phyloP scores from a whole-genome alignment of 2,329 filamentous ascomycete genomes.

The Leptographium radiaticola region DNA sequence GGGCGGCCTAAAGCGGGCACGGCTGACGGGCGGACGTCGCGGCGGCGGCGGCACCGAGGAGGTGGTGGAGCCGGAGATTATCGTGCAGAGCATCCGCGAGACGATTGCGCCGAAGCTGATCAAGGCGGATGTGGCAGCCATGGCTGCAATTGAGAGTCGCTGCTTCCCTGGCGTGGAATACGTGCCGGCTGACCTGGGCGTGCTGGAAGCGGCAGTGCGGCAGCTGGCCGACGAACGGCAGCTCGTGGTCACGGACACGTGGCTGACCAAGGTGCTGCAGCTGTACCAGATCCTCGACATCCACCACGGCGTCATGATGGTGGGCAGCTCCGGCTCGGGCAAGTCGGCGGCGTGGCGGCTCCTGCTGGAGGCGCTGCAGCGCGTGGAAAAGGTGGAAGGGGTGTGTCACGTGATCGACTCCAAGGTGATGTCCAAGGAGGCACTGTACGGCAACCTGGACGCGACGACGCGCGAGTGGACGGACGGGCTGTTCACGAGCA shows the following conservation, averaged over 20 bases:
- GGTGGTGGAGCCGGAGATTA: constrained; percentile 85
- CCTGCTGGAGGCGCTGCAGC: constrained; percentile 78
- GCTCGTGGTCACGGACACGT: constrained; percentile 80
- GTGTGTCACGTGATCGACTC: constrained; percentile 97
- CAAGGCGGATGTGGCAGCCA: constrained; percentile 76
- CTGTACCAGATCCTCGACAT: constrained; percentile 96
- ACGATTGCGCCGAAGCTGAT: constrained; percentile 98
- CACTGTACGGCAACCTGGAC: constrained; percentile 88
- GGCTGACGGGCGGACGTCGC: constrained; percentile 39
- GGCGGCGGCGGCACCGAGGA: constrained; percentile 46
- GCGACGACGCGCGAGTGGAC: constrained; percentile 98
- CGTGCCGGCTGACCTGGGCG: constrained; percentile 71
- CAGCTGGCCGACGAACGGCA: constrained; percentile 74
- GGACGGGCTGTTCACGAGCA: constrained; percentile 94
- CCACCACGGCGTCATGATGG: constrained; percentile 99
- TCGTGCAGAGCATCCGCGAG: constrained; percentile 95
- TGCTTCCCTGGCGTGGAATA: constrained; percentile 93
- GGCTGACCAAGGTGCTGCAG: constrained; percentile 96
- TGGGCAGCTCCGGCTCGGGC: constrained; percentile 91
- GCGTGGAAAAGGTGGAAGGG: constrained; percentile 82
- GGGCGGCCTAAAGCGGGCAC: constrained; percentile 80
- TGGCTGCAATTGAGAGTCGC: constrained; percentile 68
- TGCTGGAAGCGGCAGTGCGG: constrained; percentile 69
- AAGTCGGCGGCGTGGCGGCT: constrained; percentile 95
- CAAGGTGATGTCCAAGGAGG: constrained; percentile 99